Evolutionary conservation across 495 filamentous ascomycete genomes (phyloP).

Genomic region (Gamarada debralockiae): DNA sequence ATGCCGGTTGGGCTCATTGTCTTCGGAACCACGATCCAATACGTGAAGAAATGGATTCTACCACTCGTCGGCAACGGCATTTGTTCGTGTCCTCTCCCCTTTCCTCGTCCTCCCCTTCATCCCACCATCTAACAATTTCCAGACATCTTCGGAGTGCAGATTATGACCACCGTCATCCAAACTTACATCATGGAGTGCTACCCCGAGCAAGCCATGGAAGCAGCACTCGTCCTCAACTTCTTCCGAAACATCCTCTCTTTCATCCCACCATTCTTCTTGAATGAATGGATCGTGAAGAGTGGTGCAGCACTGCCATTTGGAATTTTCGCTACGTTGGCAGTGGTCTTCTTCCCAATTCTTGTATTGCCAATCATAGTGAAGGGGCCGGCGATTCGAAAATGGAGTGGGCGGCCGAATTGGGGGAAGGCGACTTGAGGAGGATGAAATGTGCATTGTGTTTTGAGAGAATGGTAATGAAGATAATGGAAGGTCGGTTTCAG

Average conservation of each 20-base stretch:
- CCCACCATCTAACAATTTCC: constrained; percentile 21
- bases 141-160: constrained; percentile 29
- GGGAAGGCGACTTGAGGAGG: not conserved
- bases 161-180: constrained; percentile 26
- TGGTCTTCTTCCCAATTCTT: not conserved
- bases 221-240: not conserved
- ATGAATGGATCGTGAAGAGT: not conserved
- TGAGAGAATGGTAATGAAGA: too few relatives aligned
- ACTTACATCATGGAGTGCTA: constrained; percentile 17
- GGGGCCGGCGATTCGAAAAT: not conserved
- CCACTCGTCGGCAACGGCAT: constrained; percentile 18
- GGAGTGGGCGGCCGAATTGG: not conserved
- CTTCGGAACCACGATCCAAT: constrained; percentile 18
- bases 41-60: constrained; percentile 8
- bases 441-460: too few relatives aligned
- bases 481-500: too few relatives aligned
- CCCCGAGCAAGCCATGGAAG: not conserved
- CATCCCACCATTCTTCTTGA: not conserved
- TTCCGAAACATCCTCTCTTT: not conserved
- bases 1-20: constrained; percentile 22
- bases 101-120: too few relatives aligned
- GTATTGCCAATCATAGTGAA: not conserved
- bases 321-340: not conserved
- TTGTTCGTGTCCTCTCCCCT: too few relatives aligned
- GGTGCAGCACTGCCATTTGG: not conserved